Base-by-base conservation (phyloP, 345 rosid species). In the Brassica carinata region DNA sequence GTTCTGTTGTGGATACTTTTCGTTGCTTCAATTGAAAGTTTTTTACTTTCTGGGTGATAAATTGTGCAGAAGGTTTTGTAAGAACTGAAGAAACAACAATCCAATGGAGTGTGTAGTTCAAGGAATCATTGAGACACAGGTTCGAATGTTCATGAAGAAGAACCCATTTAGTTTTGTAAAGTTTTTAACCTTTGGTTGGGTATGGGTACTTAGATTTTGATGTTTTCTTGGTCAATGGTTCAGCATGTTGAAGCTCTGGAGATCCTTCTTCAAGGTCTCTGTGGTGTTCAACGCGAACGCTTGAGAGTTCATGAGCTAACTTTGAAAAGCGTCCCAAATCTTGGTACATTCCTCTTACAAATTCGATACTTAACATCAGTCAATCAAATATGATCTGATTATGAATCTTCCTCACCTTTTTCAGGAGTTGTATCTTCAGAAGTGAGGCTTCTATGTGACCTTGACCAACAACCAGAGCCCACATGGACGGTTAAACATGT, bases 161-260 rank as follows among this genome's bases (percentile, higher is more conserved):
- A 27, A 27, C 29, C 29, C 3, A 19, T 27, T 59, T 30, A 61
- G 11, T 14, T 8, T 79, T 71, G 9, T 57, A 70, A 77, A 59
- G 15, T 2, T 4, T 26, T 0, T 19, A 3, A 72, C 2, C 65
- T 36, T 66, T 66, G 1, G 9, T 67, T 53, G 8, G 23, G 23
- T 38, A 8, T n/a, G n/a, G n/a, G 1, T 53, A 36, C 19, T 38
- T 15, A 8, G 63, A 34, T 45, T 13, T 40, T 40, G 69, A 65
- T 65, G 45, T 2, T 40, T 51, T 11, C 29, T 36, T 30, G 26
- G 30, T 66, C 48, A 33, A 33, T 2, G 17, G 5, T 10, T 79
- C 86, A 93, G 96, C 96, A 92, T 85, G 99, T 96, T 38, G 98
- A 96, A 88, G 99, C 98, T n/a, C 93, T 96, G 63, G 96, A 92